These are phyloP conservation scores for Hymenoscyphus albidus DNA, from an alignment of 2,329 filamentous ascomycete genomes.

Conservation along the genomic window DNA sequence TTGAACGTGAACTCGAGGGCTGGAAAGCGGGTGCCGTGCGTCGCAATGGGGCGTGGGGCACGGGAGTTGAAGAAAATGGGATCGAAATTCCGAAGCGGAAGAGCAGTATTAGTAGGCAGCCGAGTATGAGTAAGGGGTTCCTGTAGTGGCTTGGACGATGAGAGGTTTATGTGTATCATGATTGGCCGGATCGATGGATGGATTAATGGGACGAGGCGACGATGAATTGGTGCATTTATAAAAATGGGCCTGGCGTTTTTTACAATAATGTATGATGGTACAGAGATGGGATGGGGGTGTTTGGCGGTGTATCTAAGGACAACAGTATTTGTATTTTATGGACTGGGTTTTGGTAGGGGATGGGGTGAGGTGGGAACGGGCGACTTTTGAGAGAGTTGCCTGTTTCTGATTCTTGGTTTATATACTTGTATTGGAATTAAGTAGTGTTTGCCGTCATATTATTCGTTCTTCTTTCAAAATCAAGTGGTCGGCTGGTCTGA, in stretches of 20 bases:
- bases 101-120: conserved; percentile 58
- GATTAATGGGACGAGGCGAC: not conserved
- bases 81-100: conserved; percentile 61
- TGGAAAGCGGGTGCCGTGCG: conserved; percentile 55
- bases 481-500: not conserved
- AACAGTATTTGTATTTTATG: not conserved
- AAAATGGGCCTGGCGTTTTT: not conserved
- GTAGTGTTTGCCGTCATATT: not conserved
- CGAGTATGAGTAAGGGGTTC: conserved; percentile 76
- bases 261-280: not conserved
- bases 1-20: conserved; percentile 86
- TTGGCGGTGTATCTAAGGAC: not conserved
- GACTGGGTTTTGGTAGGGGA: not conserved
- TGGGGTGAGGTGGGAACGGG: not conserved
- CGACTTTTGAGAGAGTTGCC: not conserved
- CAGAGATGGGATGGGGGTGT: not conserved
- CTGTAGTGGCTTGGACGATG: conserved; percentile 42
- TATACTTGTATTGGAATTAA: not conserved
- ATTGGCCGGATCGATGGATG: not conserved
- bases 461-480: not conserved
- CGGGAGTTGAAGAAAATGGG: conserved; percentile 28
- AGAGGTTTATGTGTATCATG: not conserved
- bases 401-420: too few species aligned
- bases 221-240: not conserved
- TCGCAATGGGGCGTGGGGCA: conserved; percentile 33